Evolutionary conservation across 805 yeast species (phyloP).

Genomic region (Limtongia smithiae): DNA sequence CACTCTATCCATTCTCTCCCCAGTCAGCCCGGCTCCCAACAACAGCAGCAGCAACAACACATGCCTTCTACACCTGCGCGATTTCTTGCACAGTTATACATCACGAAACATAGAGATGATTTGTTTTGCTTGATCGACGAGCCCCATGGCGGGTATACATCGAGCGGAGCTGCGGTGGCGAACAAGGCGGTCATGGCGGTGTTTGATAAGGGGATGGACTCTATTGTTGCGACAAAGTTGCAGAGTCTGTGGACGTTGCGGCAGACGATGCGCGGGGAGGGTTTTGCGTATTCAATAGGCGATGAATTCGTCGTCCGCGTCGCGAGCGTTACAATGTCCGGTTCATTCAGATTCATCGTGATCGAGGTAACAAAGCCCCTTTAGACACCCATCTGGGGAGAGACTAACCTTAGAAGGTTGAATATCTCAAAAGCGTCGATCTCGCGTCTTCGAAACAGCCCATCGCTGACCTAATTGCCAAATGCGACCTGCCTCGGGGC

Average conservation of each 20-base stretch:
- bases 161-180: not conserved
- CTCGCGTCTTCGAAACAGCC: conserved; percentile 4
- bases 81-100: conserved; percentile 35
- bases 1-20: too few relatives aligned
- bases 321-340: conserved; percentile 70
- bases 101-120: conserved; percentile 34
- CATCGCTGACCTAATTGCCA: conserved; percentile 8
- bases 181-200: conserved; percentile 37
- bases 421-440: conserved; percentile 12
- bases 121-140: conserved; percentile 36
- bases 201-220: conserved; percentile 55
- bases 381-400: not conserved
- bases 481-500: conserved; percentile 17
- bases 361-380: conserved; percentile 9
- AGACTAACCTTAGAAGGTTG: conserved; percentile 3
- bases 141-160: conserved; percentile 30
- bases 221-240: conserved; percentile 52
- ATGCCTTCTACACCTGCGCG: conserved; percentile 7
- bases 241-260: conserved; percentile 67
- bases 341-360: conserved; percentile 49
- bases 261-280: conserved; percentile 72
- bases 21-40: conserved; percentile 2
- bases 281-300: conserved; percentile 55
- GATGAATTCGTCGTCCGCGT: conserved; percentile 52
- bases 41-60: conserved; percentile 3